Conservation (phyloP, 2,329 filamentous ascomycete species). For the Fusarium nurragi region DNA sequence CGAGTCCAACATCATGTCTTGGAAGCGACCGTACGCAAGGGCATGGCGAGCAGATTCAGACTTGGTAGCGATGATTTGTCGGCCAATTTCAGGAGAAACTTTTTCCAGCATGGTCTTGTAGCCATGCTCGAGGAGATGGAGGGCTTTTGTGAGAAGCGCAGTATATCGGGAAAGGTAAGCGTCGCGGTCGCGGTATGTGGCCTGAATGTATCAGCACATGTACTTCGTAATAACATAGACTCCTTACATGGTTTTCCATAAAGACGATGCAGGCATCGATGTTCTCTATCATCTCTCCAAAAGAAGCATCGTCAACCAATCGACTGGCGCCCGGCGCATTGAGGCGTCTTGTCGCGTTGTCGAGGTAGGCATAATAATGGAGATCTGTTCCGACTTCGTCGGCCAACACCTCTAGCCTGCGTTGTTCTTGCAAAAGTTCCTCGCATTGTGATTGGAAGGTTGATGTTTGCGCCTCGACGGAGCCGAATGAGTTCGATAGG, state of each 20-base stretch:
- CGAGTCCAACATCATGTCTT: conserved; percentile 66
- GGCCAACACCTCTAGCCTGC: conserved; percentile 78
- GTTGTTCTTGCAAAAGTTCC: conserved; percentile 83
- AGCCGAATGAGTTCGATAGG: conserved; percentile 85
- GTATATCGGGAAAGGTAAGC: conserved; percentile 89
- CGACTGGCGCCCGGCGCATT: conserved; percentile 92
- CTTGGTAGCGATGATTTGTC: conserved; percentile 63
- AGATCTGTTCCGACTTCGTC: conserved; percentile 88
- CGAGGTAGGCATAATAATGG: conserved; percentile 94
- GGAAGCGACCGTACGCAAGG: conserved; percentile 67
- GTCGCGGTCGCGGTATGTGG: conserved; percentile 85
- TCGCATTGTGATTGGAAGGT: conserved; percentile 94
- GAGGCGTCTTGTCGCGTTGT: conserved; percentile 86
- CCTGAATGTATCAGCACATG: conserved; percentile 55
- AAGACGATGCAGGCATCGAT: conserved; percentile 92
- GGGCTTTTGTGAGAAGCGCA: conserved; percentile 75
- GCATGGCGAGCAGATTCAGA: conserved; percentile 69
- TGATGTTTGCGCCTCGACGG: conserved; percentile 90
- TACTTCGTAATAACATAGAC: background rate
- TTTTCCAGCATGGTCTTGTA: conserved; percentile 63
- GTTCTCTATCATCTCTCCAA: conserved; percentile 86
- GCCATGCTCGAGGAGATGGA: conserved; percentile 69
- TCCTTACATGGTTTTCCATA: conserved; percentile 82
- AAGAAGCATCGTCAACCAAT: conserved; percentile 83
- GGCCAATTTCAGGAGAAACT: conserved; percentile 63